These are phyloP conservation scores for Crithidia bombi DNA, from an alignment of 208 protist species.

Conservation along the genomic window DNA sequence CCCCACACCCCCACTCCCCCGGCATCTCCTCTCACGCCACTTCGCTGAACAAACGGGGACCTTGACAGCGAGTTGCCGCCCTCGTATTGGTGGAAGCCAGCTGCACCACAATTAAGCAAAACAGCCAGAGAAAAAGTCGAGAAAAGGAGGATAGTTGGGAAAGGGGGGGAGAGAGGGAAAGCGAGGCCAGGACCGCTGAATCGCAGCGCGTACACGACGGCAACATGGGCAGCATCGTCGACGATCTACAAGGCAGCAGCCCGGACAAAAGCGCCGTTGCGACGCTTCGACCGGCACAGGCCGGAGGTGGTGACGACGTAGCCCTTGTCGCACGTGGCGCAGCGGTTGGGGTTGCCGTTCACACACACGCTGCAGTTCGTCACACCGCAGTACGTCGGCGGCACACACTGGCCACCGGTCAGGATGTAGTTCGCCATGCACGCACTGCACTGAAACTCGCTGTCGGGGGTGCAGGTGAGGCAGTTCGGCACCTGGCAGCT, in stretches of 20 bases:
- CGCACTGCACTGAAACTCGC: slow-evolving; percentile 1
- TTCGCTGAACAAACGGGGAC: too few species aligned
- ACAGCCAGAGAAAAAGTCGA: too few species aligned
- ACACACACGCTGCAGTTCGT: slow-evolving; percentile 13
- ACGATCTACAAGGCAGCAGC: slow-evolving; percentile 9
- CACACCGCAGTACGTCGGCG: slow-evolving; percentile 18
- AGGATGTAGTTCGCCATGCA: slow-evolving; percentile 2
- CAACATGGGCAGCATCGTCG: neutral
- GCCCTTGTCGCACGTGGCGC: slow-evolving; percentile 3
- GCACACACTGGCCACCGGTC: neutral
- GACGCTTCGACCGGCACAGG: neutral
- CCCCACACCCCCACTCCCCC: too few species aligned
- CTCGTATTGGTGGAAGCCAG: too few species aligned
- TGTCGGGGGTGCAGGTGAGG: neutral
- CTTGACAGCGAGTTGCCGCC: too few species aligned
- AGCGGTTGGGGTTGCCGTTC: neutral
- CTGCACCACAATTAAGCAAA: too few species aligned
- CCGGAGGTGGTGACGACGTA: neutral
- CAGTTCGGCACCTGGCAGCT: slow-evolving; percentile 24
- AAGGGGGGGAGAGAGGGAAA: neutral
- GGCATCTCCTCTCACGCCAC: too few species aligned
- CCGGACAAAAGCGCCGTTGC: slow-evolving; percentile 7
- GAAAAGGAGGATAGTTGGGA: neutral
- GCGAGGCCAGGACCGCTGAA: neutral
- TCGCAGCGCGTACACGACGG: neutral